Percentiles rank a stretch among this genome's conserved stretches.
These are phyloP conservation scores for Boletus tomentosulus DNA, from an alignment of 768 basidiomycete genomes.

Conservation along the genomic window DNA sequence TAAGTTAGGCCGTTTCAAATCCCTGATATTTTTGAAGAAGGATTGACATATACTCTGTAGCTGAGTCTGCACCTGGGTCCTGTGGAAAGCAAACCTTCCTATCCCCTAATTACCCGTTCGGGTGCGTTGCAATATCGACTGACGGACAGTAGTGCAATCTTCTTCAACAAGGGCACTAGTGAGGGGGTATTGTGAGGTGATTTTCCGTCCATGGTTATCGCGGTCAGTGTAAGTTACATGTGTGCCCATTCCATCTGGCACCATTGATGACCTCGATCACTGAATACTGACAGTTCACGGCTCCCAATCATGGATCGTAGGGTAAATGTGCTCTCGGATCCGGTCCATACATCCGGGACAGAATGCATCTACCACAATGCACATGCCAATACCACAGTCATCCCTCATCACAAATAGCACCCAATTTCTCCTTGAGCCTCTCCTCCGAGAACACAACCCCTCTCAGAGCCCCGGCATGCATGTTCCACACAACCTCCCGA, in stretches of 20 bases:
- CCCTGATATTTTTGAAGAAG: not conserved
- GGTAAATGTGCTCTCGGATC: not conserved
- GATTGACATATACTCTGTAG: constrained; percentile 32
- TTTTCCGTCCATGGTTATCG: not conserved
- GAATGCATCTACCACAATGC: too few relatives aligned
- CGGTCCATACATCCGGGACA: too few relatives aligned
- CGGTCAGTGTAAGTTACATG: too few relatives aligned
- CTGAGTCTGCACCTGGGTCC: constrained; percentile 60
- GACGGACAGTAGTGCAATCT: constrained; percentile 58
- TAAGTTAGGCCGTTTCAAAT: constrained; percentile 23
- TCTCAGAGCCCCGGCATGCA: constrained; percentile 37
- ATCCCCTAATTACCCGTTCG: constrained; percentile 46
- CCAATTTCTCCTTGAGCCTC: constrained; percentile 38
- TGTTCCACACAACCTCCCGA: constrained; percentile 55
- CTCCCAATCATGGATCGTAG: too few relatives aligned
- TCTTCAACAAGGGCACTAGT: constrained; percentile 72
- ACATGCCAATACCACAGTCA: not conserved
- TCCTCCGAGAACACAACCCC: constrained; percentile 33
- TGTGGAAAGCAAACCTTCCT: constrained; percentile 26
- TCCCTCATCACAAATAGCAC: constrained; percentile 32
- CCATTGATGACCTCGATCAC: too few relatives aligned
- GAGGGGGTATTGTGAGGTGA: constrained; percentile 52
- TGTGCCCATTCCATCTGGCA: too few relatives aligned
- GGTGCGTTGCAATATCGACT: constrained; percentile 68
- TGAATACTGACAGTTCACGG: too few relatives aligned